phyloP scores from a whole-genome alignment of 139 green algal genomes.

The Zygnema circumcarinatum region DNA sequence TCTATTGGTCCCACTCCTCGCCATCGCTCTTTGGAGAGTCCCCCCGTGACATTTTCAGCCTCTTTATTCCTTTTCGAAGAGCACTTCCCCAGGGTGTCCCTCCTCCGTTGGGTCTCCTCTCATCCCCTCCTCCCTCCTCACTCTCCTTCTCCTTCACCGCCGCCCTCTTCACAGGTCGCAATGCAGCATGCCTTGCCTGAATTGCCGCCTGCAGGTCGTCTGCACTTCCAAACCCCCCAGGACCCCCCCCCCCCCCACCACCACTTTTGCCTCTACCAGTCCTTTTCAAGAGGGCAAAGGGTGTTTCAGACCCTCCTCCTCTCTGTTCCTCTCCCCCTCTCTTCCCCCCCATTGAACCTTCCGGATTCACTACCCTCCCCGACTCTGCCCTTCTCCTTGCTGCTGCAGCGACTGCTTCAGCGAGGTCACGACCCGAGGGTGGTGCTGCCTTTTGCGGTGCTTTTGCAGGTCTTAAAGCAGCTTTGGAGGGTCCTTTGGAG shows the following conservation, averaged over 20 bases:
- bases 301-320: neutral
- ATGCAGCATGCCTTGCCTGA: neutral
- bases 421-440: slow-evolving; percentile 5
- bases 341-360: neutral
- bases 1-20: too few relatives aligned
- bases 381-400: slow-evolving; percentile 20
- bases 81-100: neutral
- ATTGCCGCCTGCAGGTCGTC: slow-evolving; percentile 10
- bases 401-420: slow-evolving; percentile 8
- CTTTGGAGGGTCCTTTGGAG: neutral
- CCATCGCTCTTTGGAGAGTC: too few relatives aligned
- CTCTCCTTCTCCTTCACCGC: slow-evolving; percentile 1
- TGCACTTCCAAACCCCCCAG: neutral
- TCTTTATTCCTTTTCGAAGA: slow-evolving; percentile 15
- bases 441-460: neutral
- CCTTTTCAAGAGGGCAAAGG: neutral
- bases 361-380: neutral
- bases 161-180: slow-evolving; percentile 2
- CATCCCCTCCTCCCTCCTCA: neutral
- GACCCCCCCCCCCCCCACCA: slow-evolving; percentile 7
- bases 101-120: neutral
- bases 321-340: slow-evolving; percentile 1
- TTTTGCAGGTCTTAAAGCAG: neutral
- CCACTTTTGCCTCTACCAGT: neutral
- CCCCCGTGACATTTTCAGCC: neutral